Base-by-base conservation (phyloP, 2,329 filamentous ascomycete species). In the Pestalotiopsis fici region DNA sequence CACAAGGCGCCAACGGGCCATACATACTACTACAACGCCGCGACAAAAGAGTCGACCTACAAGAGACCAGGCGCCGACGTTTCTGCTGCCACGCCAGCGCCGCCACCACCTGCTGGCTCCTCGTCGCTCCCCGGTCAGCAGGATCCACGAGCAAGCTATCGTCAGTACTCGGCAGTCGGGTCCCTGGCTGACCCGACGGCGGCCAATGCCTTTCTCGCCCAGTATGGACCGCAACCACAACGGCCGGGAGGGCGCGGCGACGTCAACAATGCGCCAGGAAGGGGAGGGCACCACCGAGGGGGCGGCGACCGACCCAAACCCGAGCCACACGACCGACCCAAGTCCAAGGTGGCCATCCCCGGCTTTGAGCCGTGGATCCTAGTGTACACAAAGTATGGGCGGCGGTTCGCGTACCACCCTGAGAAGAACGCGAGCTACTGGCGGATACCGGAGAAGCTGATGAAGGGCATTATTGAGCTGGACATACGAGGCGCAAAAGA, bases 1-100 rank as follows among this genome's bases (percentile, higher is more conserved):
- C 94, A 98, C 81, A 95, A 91, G 80, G 94, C 95, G 64, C 95
- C 94, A 5, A 91, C 91, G 63, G 94, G 94, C 4, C 94, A 97
- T 79, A 86, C 86, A 31, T 98, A 97, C 82, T 98, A 95, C 80
- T 96, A 97, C 83, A 91, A 97, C 81, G 84, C 90, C 59, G 84
- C 87, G 66, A 95, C 93, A 1, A 94, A 96, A 74, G 88, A 93
- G 74, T 97, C 95, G 1, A 97, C 95, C 56, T 98, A 97, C 78
- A 91, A 87, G 50, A 89, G 93, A 39, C 95, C 95, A n/a, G 81
- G 81, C 67, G 76, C 73, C 59, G 65, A 70, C 12, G 15, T 54
- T n/a, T n/a, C n/a, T 35, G 11, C 71, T 69, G 35, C 65, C 68
- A 64, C 69, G 66, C 65, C 66, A 64, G 31, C 67, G 18, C 31